A percentile compares a stretch with the other conserved stretches of the same genome.
These are phyloP conservation scores for Mycena indigotica DNA, from an alignment of 768 basidiomycete genomes.

Conservation along the genomic window DNA sequence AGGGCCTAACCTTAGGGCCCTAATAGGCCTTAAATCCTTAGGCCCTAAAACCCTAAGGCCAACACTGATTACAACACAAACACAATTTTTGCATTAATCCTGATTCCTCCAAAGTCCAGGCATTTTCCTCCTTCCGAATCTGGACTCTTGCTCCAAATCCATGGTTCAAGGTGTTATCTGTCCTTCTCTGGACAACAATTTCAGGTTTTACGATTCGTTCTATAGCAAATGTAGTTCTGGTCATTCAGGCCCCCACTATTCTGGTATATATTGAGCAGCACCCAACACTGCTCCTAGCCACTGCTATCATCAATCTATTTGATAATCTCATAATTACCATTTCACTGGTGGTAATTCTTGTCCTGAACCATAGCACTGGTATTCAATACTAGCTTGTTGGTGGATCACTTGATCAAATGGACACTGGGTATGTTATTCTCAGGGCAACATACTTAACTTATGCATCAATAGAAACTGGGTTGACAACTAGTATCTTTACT, in stretches of 20 bases:
- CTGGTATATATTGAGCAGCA: neutral
- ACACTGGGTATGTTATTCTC: no score
- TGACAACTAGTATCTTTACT: neutral
- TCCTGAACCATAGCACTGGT: neutral
- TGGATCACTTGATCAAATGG: neutral
- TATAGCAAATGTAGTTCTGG: neutral
- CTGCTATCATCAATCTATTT: neutral
- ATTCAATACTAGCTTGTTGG: neutral
- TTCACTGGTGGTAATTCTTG: neutral
- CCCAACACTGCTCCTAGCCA: neutral
- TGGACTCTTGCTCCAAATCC: neutral
- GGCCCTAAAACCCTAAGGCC: no score
- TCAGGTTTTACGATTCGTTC: neutral
- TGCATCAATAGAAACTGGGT: neutral
- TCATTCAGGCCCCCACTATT: neutral
- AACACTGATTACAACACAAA: no score
- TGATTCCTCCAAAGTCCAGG: no score
- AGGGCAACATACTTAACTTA: neutral
- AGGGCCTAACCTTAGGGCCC: no score
- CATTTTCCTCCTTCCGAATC: slow-evolving; percentile 4
- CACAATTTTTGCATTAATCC: no score
- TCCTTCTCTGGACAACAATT: neutral
- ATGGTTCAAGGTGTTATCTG: neutral
- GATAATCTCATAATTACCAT: neutral
- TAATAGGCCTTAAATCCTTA: no score